Base-by-base conservation (phyloP, 495 filamentous ascomycete species). In the Tetracladium setigerum region DNA sequence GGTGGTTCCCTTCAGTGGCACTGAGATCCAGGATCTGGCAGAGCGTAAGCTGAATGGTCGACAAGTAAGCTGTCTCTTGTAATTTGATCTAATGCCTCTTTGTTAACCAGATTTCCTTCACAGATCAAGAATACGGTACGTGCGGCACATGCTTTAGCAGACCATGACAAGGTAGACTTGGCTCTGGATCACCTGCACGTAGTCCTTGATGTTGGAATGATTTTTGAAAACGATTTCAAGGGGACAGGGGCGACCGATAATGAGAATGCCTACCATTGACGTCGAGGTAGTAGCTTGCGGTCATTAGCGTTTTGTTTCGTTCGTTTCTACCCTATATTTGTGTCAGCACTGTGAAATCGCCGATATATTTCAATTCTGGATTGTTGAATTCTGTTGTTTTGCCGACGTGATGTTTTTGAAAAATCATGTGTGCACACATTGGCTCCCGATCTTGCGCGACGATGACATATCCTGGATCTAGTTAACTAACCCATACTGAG, bases 41-140 rank as follows among this genome's bases (percentile, higher is more conserved):
- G n/a, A 38, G 44, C 30, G 18, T 24, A 10, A 46, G 12, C 44
- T 46, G 33, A 46, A 46, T 46, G 31, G 44, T 36, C 44, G 30
- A 46, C 44, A 46, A 24, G 44, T 46, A 46, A 46, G 44, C 13
- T 49, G 16, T 17, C n/a, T 33, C 18, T 17, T 38, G 17, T 32
- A 24, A n/a, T 27, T 7, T n/a, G n/a, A 47, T 6, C 10, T 22
- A n/a, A 24, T n/a, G 44, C 44, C 33, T 39, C 19, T 22, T 35
- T 31, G 16, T 39, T 47, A 47, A 24, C 22, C 5, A 47, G 17
- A 34, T 35, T 30, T 27, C 33, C 46, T 48, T 41, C n/a, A 31
- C 32, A 51, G 48, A 40, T 51, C 41, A 51, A 51, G 42, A 51
- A 51, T 51, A 22, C 30, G 14, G 32, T 51, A 24, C 19, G 40